Evolutionary conservation across 2,329 filamentous ascomycete genomes (phyloP).

Genomic region (Polytolypa hystricis): DNA sequence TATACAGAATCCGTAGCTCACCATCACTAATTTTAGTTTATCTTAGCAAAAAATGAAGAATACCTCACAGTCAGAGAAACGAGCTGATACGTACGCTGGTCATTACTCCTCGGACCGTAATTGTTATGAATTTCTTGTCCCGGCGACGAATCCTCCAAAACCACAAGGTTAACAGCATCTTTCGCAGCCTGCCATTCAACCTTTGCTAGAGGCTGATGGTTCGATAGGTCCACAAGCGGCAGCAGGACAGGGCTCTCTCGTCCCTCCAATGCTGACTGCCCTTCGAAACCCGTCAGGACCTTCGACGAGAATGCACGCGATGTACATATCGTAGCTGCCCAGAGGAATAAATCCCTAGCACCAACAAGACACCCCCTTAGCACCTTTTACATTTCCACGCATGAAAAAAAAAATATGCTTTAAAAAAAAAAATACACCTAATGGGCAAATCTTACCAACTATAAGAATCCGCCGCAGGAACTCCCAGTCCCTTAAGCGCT

Average conservation of each 20-base stretch:
- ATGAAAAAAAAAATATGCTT: not conserved
- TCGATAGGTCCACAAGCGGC: conserved; percentile 60
- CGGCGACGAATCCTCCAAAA: conserved; percentile 37
- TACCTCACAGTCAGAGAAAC: not conserved
- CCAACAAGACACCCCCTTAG: too few species aligned
- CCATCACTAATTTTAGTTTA: conserved; percentile 24
- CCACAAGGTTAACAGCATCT: conserved; percentile 29
- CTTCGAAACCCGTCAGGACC: conserved; percentile 28
- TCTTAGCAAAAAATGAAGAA: not conserved
- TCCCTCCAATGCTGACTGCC: conserved; percentile 28
- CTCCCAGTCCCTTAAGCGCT: conserved; percentile 16
- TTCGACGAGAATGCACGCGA: conserved; percentile 35
- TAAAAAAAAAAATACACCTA: not conserved
- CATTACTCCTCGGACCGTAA: conserved; percentile 66
- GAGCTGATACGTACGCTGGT: conserved; percentile 39
- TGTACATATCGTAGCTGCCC: conserved; percentile 35
- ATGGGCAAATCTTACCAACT: conserved; percentile 25
- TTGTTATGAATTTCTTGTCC: conserved; percentile 55
- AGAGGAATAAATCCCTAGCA: conserved; percentile 35
- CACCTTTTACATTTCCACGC: not conserved
- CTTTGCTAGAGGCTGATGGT: conserved; percentile 53
- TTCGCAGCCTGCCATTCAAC: conserved; percentile 46
- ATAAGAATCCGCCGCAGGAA: conserved; percentile 18
- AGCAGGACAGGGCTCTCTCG: conserved; percentile 59
- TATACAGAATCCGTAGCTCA: conserved; percentile 38